Evolutionary conservation across 2,329 filamentous ascomycete species (phyloP).

Genomic region (Ramularia endophylla): DNA sequence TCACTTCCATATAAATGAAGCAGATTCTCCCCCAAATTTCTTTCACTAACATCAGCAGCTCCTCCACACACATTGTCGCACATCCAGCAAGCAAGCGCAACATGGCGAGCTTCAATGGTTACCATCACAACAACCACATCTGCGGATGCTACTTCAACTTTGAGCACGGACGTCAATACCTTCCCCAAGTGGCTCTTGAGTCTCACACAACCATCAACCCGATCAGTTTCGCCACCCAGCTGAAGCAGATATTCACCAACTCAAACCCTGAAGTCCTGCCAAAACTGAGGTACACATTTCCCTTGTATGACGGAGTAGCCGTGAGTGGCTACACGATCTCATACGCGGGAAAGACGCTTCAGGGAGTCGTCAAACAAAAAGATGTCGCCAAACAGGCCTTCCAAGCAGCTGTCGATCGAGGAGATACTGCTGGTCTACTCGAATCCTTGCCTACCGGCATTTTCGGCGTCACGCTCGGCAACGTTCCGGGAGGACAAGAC

Average conservation of each 20-base stretch:
- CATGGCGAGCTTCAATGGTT: no score
- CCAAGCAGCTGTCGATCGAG: constrained; percentile 50
- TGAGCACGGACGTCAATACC: constrained; percentile 33
- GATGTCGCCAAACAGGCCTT: constrained; percentile 56
- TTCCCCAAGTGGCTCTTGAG: constrained; percentile 54
- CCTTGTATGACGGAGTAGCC: constrained; percentile 65
- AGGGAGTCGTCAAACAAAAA: constrained; percentile 62
- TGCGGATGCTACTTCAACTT: constrained; percentile 27
- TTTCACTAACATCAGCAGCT: no score
- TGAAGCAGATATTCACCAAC: constrained; percentile 59
- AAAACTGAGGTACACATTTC: constrained; percentile 62
- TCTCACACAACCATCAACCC: constrained; percentile 58
- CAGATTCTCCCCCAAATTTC: no score
- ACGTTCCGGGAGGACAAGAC: constrained; percentile 54
- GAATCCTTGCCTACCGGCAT: constrained; percentile 60
- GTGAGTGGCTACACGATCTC: constrained; percentile 63
- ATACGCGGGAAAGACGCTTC: constrained; percentile 54
- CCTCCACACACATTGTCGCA: no score
- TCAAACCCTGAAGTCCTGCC: constrained; percentile 43
- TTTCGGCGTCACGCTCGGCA: constrained; percentile 63
- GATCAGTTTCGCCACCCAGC: constrained; percentile 45
- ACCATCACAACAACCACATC: constrained; percentile 23
- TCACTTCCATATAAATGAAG: no score
- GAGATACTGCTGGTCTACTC: constrained; percentile 59
- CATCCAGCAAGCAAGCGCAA: no score